Percentiles rank a stretch among this genome's conserved stretches.
phyloP scores from a whole-genome alignment of 352 stramenopile species.

The Pythium oligandrum region DNA sequence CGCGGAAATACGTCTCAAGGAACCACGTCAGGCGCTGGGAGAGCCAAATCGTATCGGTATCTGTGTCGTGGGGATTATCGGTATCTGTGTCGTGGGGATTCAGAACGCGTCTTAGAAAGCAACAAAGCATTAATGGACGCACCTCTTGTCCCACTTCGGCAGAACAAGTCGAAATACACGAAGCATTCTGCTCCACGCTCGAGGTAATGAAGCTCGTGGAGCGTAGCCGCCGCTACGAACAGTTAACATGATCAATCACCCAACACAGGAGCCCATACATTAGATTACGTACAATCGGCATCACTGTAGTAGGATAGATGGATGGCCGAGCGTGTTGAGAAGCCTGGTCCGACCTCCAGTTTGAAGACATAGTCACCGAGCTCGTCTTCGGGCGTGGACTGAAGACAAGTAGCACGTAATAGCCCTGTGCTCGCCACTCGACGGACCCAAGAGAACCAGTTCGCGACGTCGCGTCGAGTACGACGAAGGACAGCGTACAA shows the following conservation, averaged over 20 bases:
- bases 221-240: conserved; percentile 40
- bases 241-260: not conserved
- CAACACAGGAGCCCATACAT: not conserved
- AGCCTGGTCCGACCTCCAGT: conserved; percentile 51
- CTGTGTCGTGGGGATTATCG: conserved; percentile 24
- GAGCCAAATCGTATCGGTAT: conserved; percentile 38
- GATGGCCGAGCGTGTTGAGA: conserved; percentile 41
- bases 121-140: conserved; percentile 1
- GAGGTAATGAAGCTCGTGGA: conserved; percentile 72
- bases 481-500: conserved; percentile 34
- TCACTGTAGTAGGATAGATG: conserved; percentile 65
- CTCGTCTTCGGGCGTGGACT: conserved; percentile 28
- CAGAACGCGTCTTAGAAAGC: too few relatives aligned
- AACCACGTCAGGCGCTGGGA: conserved; percentile 47
- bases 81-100: conserved; percentile 23
- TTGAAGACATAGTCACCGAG: conserved; percentile 64
- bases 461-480: conserved; percentile 20
- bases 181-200: conserved; percentile 70
- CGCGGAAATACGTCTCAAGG: conserved; percentile 44
- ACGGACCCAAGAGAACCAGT: conserved; percentile 27
- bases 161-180: conserved; percentile 52
- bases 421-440: conserved; percentile 38
- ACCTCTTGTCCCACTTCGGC: conserved; percentile 50
- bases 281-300: conserved; percentile 44
- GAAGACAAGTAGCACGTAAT: conserved; percentile 34